These are phyloP conservation scores for Mycogone perniciosa DNA, from an alignment of 2,329 filamentous ascomycete species.

Conservation along the genomic window DNA sequence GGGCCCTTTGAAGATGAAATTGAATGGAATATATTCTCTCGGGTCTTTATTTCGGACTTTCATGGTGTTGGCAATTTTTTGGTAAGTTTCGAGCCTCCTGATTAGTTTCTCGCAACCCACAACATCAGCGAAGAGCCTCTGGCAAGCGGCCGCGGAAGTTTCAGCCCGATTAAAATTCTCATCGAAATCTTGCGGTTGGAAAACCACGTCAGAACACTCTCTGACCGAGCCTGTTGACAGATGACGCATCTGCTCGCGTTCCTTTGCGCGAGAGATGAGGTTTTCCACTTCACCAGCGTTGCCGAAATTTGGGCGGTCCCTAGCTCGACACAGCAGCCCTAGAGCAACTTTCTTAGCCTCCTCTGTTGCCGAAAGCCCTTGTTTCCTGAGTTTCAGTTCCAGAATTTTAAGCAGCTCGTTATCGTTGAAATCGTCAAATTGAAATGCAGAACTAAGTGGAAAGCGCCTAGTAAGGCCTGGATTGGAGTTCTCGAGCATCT, in stretches of 20 bases:
- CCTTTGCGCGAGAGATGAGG: neutral
- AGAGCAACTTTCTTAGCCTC: neutral
- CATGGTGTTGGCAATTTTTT: neutral
- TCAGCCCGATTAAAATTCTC: neutral
- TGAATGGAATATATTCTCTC: neutral
- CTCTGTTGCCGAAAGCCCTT: neutral
- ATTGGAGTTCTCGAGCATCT: neutral
- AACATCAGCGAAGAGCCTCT: neutral
- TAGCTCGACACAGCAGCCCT: neutral
- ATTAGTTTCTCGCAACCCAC: neutral
- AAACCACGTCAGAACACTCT: neutral
- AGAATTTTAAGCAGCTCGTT: neutral
- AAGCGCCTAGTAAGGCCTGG: neutral
- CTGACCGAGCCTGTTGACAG: neutral
- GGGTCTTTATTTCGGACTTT: neutral
- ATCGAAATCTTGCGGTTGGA: constrained; percentile 3
- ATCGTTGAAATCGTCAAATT: neutral
- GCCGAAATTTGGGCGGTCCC: neutral
- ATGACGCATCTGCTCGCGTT: neutral
- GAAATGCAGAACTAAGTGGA: neutral
- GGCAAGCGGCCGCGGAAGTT: neutral
- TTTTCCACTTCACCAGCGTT: constrained; percentile 2
- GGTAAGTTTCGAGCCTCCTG: neutral
- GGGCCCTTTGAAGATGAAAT: neutral
- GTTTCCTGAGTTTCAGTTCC: neutral